phyloP scores from a whole-genome alignment of 2,329 filamentous ascomycete species.

The Pyricularia grisea region DNA sequence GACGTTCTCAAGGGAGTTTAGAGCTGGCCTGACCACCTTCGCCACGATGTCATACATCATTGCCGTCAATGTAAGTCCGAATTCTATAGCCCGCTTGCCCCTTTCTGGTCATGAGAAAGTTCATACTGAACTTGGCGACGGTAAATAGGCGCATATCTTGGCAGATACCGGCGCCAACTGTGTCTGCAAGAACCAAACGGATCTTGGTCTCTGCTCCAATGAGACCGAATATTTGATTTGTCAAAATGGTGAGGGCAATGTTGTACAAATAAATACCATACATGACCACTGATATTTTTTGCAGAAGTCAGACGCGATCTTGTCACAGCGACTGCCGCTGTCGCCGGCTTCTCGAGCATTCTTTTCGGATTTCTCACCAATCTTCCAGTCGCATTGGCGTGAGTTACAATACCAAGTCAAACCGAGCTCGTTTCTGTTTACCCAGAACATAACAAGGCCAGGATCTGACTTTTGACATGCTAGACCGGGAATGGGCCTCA shows the following conservation, averaged over 20 bases:
- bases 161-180: slow-evolving; percentile 72
- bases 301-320: slow-evolving; percentile 62
- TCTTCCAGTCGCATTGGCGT: slow-evolving; percentile 68
- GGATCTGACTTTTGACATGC: slow-evolving; percentile 7
- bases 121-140: not conserved
- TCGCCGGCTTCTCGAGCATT: slow-evolving; percentile 66
- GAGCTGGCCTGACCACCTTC: slow-evolving; percentile 72
- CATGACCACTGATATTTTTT: slow-evolving; percentile 3
- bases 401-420: slow-evolving; percentile 20
- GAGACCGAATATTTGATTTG: slow-evolving; percentile 4
- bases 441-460: not conserved
- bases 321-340: slow-evolving; percentile 74
- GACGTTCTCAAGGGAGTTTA: slow-evolving; percentile 67
- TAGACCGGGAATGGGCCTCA: slow-evolving; percentile 59
- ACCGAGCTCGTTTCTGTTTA: too few species aligned
- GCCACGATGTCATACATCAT: slow-evolving; percentile 83
- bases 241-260: not conserved
- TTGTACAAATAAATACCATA: not conserved
- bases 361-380: slow-evolving; percentile 75
- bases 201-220: slow-evolving; percentile 36
- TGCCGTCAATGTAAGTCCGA: slow-evolving; percentile 49
- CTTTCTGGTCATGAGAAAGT: not conserved
- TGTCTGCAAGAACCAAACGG: slow-evolving; percentile 42
- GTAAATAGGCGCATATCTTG: slow-evolving; percentile 57
- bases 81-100: not conserved